Percentiles rank a stretch among this genome's conserved stretches.
phyloP scores from a whole-genome alignment of 1,284 basidiomycete species.

The Sporisorium exsertum region DNA sequence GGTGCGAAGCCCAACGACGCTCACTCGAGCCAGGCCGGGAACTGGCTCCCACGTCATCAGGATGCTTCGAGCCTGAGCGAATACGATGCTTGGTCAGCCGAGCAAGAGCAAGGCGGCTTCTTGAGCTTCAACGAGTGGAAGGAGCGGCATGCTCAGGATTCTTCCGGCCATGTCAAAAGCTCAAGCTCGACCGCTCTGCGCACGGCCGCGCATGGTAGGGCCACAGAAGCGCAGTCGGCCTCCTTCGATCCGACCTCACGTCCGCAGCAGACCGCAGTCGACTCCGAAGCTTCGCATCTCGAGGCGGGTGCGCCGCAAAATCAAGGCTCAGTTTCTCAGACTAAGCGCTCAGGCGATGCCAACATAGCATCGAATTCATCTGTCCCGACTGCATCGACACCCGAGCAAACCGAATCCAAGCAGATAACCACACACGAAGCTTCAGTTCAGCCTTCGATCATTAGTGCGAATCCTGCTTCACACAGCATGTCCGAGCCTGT shows the following conservation, averaged over 20 bases:
- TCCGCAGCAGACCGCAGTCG: background rate
- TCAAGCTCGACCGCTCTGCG: background rate
- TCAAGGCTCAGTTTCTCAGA: background rate
- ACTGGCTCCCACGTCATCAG: background rate
- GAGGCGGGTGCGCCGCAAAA: background rate
- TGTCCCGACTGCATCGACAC: background rate
- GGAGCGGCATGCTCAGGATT: conserved; percentile 23
- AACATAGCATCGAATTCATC: background rate
- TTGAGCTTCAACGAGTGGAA: conserved; percentile 53
- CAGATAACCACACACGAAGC: background rate
- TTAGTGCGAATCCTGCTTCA: background rate
- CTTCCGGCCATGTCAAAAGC: background rate
- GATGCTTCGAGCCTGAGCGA: conserved; percentile 16
- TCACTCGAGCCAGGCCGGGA: background rate
- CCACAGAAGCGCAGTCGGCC: background rate
- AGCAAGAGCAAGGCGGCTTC: conserved; percentile 40
- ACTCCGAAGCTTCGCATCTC: background rate
- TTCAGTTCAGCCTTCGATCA: background rate
- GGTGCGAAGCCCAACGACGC: background rate
- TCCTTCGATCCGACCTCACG: background rate
- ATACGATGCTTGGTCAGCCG: conserved; percentile 51
- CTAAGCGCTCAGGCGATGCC: background rate
- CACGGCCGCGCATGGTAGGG: background rate
- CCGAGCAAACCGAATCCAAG: background rate
- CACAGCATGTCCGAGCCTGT: background rate